Evolutionary conservation across 306 rosid species (phyloP).

Genomic region (Fragaria iinumae): DNA sequence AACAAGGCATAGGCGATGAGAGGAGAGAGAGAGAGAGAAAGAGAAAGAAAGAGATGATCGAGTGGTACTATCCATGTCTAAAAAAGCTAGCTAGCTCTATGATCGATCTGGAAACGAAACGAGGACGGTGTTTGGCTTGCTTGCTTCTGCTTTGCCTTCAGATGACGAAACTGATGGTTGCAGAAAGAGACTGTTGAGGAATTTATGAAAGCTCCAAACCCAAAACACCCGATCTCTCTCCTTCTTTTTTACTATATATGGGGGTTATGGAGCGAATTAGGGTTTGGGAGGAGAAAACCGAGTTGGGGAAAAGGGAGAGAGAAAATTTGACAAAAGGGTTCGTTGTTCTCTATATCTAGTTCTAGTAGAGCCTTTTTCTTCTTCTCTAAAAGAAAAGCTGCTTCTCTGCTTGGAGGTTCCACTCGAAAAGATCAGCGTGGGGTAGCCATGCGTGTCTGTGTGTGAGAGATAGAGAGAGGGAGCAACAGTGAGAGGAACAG

Average conservation of each 20-base stretch:
- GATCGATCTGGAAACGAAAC: conserved; percentile 30
- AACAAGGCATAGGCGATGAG: not conserved
- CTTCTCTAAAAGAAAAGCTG: conserved; percentile 40
- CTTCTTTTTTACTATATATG: conserved; percentile 20
- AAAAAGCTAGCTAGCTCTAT: conserved; percentile 9
- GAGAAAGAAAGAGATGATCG: not conserved
- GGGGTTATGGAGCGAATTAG: conserved; percentile 24
- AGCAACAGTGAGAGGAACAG: conserved; percentile 12
- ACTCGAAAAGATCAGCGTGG: conserved; percentile 57
- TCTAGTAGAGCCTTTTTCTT: not conserved
- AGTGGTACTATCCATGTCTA: conserved; percentile 11
- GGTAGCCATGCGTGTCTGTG: conserved; percentile 39
- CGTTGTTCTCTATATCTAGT: conserved; percentile 4
- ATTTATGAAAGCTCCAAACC: conserved; percentile 18
- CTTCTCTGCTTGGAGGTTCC: conserved; percentile 37
- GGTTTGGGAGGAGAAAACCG: conserved; percentile 35
- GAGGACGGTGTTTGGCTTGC: conserved; percentile 26
- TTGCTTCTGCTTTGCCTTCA: conserved; percentile 44
- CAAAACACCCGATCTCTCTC: not conserved
- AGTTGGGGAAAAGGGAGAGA: not conserved
- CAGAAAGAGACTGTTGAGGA: conserved; percentile 16
- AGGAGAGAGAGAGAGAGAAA: not conserved
- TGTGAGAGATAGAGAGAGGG: conserved; percentile 6
- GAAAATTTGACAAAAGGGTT: not conserved
- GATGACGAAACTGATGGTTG: conserved; percentile 36